Base-by-base conservation (phyloP, 2,329 filamentous ascomycete species). In the Gnomoniopsis smithogilvyi region DNA sequence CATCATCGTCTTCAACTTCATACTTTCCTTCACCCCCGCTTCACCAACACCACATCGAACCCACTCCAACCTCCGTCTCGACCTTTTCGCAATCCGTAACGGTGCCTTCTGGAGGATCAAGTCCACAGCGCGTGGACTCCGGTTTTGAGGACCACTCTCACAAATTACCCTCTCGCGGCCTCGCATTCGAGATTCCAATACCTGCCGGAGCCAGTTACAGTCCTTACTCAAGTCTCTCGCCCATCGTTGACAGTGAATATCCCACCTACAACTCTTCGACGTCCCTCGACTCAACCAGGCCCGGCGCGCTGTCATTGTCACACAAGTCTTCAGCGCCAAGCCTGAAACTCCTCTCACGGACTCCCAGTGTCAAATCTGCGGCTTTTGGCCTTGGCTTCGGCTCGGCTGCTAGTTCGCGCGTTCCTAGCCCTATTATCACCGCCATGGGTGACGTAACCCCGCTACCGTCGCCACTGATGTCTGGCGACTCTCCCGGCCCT, bases 361-460 rank as follows among this genome's bases (percentile, higher is more conserved):
- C 84, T 0, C 84, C 84, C 2, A 88, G 85, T 67, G 71, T 87
- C 61, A 86, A 86, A 67, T 78, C 81, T 48, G 60, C 65, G n/a
- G 76, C 79, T 50, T 71, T 85, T 19, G 72, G 76, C 48, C 78
- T 76, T 67, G 76, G 76, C 61, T 74, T 84, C 36, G 77, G 80
- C 46, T 86, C 83, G 41, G 78, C 85, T 1, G 80, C 88, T 14
- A 88, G 83, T 66, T 92, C 89, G 3, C 77, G 81, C 33, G 79
- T 89, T n/a, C 84, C 89, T 7, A 92, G 89, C 58, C 90, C 90
- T 3, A 83, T 90, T 64, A 84, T 92, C 56, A 82, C 86, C 60
- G 89, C 89, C 49, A 88, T 92, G 85, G 86, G 87, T 62, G 88
- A 92, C 70, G 76, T 95, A 63, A 94, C 91, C 3, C 90, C 90